Conservation (phyloP, 2,329 filamentous ascomycete species). For the Talaromyces islandicus region DNA sequence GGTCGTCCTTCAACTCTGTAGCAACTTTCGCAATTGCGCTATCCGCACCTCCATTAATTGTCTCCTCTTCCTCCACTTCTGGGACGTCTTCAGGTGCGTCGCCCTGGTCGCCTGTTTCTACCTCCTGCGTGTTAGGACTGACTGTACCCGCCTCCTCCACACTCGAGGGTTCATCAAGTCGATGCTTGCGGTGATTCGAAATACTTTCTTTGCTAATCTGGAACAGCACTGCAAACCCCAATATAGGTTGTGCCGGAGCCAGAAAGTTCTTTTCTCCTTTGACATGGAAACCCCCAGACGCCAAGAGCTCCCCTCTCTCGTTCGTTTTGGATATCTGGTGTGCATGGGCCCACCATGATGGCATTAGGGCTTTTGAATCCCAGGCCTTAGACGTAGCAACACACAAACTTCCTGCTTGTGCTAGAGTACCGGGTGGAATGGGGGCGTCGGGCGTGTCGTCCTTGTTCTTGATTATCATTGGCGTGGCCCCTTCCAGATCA, state of each 20-base stretch:
- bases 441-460: constrained; percentile 70
- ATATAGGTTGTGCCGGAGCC: constrained; percentile 76
- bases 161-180: constrained; percentile 35
- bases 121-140: constrained; percentile 17
- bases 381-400: constrained; percentile 85
- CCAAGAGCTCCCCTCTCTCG: constrained; percentile 71
- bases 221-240: constrained; percentile 85
- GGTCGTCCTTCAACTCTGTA: constrained; percentile 17
- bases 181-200: constrained; percentile 70
- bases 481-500: constrained; percentile 75
- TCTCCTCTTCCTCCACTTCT: neutral
- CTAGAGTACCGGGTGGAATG: constrained; percentile 83
- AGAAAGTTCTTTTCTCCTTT: constrained; percentile 86
- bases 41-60: neutral
- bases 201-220: constrained; percentile 85
- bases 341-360: constrained; percentile 89
- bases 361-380: constrained; percentile 95
- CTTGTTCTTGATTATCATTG: constrained; percentile 88
- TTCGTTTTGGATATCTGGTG: constrained; percentile 87
- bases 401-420: constrained; percentile 79
- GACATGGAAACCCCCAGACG: constrained; percentile 71
- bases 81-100: neutral
- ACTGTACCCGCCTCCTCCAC: constrained; percentile 16
- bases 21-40: neutral
- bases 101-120: constrained; percentile 8